Conservation (phyloP, 805 yeast genomes). For the Zygoascus flipseniorum region DNA sequence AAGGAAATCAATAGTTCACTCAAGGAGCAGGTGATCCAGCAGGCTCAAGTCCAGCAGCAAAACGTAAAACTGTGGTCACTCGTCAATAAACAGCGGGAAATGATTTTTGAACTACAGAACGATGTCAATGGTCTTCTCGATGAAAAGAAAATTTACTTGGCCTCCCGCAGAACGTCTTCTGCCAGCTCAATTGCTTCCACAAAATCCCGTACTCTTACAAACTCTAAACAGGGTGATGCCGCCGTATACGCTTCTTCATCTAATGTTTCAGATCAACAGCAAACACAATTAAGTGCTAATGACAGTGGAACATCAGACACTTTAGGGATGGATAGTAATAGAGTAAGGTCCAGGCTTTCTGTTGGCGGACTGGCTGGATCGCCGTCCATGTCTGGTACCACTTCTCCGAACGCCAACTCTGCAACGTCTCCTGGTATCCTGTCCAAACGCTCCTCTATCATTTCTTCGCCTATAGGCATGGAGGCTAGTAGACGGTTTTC, state of each 20-base stretch:
- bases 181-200: background rate
- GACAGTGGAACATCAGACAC: background rate
- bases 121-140: constrained; percentile 15
- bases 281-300: background rate
- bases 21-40: background rate
- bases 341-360: background rate
- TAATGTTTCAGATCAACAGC: background rate
- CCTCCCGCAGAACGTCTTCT: background rate
- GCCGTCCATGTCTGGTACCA: background rate
- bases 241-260: background rate
- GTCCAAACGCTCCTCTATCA: background rate
- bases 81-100: constrained; percentile 17
- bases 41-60: constrained; percentile 1
- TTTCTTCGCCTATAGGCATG: background rate
- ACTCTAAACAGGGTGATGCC: background rate
- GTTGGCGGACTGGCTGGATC: background rate
- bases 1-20: background rate
- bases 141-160: constrained; percentile 6
- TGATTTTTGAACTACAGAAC: constrained; percentile 18
- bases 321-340: background rate
- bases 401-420: background rate
- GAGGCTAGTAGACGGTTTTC: background rate
- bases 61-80: constrained; percentile 20
- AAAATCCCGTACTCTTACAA: background rate
- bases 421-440: background rate